These are phyloP conservation scores for Phytophthora litchii DNA, from an alignment of 352 stramenopile genomes.

Conservation along the genomic window DNA sequence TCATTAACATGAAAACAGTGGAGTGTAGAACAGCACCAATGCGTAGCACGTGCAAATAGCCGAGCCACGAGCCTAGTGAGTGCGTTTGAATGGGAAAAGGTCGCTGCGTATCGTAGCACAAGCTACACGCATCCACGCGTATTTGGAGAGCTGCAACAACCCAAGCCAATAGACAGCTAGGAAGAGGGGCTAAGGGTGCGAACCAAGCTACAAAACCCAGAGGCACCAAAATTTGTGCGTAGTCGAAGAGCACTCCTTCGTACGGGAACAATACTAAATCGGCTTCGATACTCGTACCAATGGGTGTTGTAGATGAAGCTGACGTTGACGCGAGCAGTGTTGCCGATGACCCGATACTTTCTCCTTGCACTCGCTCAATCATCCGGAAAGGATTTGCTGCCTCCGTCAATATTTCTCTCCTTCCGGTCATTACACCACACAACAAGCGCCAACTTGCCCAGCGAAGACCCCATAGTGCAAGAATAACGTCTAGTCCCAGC, in stretches of 20 bases:
- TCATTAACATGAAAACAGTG: constrained; percentile 38
- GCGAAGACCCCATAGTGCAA: constrained; percentile 56
- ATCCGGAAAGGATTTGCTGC: constrained; percentile 1
- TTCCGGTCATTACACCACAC: constrained; percentile 1
- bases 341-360: not conserved
- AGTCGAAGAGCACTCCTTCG: constrained; percentile 79
- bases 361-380: constrained; percentile 4
- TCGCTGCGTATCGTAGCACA: constrained; percentile 66
- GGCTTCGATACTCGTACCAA: constrained; percentile 25
- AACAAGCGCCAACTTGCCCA: constrained; percentile 34
- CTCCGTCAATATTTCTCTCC: constrained; percentile 3
- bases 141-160: constrained; percentile 60
- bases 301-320: not conserved
- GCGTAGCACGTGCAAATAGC: constrained; percentile 60
- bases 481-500: constrained; percentile 48
- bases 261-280: constrained; percentile 59
- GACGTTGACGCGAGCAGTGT: constrained; percentile 11
- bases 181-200: constrained; percentile 48
- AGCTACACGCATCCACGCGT: constrained; percentile 65
- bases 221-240: constrained; percentile 68
- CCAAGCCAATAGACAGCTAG: constrained; percentile 51
- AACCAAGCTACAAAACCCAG: constrained; percentile 77
- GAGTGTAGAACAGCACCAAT: constrained; percentile 62
- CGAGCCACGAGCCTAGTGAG: constrained; percentile 66
- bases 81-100: constrained; percentile 56